Conservation (phyloP, 345 rosid species). For the Populus simonii region DNA sequence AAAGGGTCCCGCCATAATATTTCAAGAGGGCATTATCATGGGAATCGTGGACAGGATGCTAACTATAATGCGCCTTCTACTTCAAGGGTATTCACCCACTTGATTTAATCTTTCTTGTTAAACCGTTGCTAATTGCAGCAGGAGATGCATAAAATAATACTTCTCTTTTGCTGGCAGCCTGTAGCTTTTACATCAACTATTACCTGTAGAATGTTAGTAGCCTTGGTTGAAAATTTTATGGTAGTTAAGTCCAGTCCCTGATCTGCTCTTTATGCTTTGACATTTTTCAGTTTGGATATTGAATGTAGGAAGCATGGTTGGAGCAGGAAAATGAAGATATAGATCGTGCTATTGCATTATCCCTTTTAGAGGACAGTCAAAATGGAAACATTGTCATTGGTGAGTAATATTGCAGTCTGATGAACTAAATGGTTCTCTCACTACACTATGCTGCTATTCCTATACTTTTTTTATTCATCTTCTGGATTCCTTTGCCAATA, state of each 20-base stretch:
- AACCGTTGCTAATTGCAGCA: background rate
- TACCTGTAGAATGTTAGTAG: background rate
- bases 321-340: conserved; percentile 71
- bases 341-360: conserved; percentile 78
- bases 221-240: background rate
- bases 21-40: conserved; percentile 46
- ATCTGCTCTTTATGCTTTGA: conserved; percentile 1
- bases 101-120: background rate
- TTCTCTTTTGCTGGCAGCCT: background rate
- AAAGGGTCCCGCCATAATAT: conserved; percentile 66
- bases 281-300: conserved; percentile 10
- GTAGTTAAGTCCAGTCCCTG: background rate
- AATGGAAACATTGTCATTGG: conserved; percentile 36
- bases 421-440: background rate
- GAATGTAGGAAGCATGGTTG: conserved; percentile 46
- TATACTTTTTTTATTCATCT: background rate
- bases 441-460: background rate
- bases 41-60: conserved; percentile 44
- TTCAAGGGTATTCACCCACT: conserved; percentile 51
- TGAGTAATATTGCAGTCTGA: conserved; percentile 36
- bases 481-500: background rate
- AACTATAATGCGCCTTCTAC: conserved; percentile 54
- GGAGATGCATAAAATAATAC: background rate
- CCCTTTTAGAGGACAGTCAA: conserved; percentile 70
- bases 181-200: background rate